Evolutionary conservation across 2,329 filamentous ascomycete species (phyloP), one percentile per base, ranked within the genome.

Genomic region (Fusarium proliferatum): DNA sequence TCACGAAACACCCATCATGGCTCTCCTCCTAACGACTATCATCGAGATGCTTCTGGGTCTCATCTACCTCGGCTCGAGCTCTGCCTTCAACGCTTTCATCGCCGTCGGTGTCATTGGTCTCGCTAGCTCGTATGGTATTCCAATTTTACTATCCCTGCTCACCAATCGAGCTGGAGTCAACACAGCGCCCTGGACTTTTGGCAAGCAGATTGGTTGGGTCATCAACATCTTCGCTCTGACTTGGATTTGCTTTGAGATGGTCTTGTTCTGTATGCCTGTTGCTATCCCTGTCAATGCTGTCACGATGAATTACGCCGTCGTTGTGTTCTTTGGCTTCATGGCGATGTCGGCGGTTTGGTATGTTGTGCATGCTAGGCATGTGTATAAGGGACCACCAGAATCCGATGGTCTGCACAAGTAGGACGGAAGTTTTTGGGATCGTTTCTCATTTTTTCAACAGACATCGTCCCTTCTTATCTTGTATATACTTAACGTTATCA

Each of bases 61-160:
- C 67, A 94, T 95, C 80, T 95, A 94, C 83, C 93, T 95, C 65
- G 93, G 93, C 16, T 93, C 91, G 1, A 88, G 89, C 1, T 91
- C 92, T 0, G 93, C 93, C 0, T 95, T 95, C 83, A 92, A 92
- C 83, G 91, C 90, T 13, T 95, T 95, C 79, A 94, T 93, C 0
- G 92, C 93, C 12, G 92, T 94, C 0, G 93, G 93, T 2, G 95
- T 93, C 5, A 94, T 95, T 78, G 94, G 92, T 69, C 87, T 95
- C 1, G 92, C 90, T 1, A 90, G 90, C 15, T 94, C 92, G 0
- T 95, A 95, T 79, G 92, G 91, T 11, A 86, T 94, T 30, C 93
- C 93, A 0, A 94, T 95, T 59, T 82, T 94, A 12, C 90, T 95
- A 55, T 92, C 88, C 6, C 83, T 95, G 17, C 76, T 94, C 2